Percentiles rank a stretch among this genome's conserved stretches.
Conservation (phyloP, 176 grass and related monocot genomes). For the Raddia distichophylla region DNA sequence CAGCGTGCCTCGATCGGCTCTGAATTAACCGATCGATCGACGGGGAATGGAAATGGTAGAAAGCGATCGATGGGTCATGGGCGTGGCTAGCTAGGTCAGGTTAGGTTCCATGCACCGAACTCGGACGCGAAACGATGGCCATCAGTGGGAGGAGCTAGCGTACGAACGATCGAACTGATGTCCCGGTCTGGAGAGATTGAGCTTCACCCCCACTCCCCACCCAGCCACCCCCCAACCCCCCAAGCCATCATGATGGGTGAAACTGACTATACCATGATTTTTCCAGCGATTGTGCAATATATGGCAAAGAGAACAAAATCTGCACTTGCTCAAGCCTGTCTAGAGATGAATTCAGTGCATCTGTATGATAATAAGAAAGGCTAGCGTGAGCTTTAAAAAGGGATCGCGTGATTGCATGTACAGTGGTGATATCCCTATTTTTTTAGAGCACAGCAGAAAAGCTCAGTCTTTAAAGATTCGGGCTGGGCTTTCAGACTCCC, state of each 20-base stretch:
- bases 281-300: conserved; percentile 3
- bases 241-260: background rate
- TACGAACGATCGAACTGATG: background rate
- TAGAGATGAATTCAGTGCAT: conserved; percentile 6
- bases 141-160: background rate
- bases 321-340: background rate
- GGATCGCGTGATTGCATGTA: background rate
- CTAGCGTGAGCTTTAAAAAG: background rate
- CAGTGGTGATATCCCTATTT: background rate
- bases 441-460: no score
- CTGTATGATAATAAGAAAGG: background rate
- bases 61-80: background rate
- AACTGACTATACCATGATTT: background rate
- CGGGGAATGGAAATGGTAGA: background rate
- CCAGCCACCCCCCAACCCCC: no score
- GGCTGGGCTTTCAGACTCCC: no score
- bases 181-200: background rate
- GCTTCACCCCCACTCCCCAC: background rate
- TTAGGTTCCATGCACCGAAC: background rate
- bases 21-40: background rate
- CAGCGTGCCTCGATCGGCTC: background rate
- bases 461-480: no score
- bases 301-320: conserved; percentile 27
- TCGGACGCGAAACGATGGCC: background rate
- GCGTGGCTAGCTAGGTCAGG: background rate